phyloP scores from a whole-genome alignment of 2,329 filamentous ascomycete species.

The Sporothrix dimorphospora region DNA sequence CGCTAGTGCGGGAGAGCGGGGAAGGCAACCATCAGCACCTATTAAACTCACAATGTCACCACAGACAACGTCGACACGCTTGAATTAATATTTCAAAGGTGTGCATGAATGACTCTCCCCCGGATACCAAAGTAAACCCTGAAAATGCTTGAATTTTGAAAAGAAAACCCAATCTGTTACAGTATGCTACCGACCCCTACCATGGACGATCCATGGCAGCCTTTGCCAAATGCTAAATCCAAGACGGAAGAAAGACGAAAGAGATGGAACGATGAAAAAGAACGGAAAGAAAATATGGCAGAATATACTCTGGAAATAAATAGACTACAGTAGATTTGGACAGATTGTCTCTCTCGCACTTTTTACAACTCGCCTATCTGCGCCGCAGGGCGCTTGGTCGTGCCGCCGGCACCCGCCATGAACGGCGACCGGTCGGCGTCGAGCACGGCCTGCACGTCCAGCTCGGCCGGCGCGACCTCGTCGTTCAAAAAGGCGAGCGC shows the following conservation, averaged over 20 bases:
- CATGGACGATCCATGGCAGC: background rate
- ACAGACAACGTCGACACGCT: background rate
- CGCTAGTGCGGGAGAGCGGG: slow-evolving; percentile 2
- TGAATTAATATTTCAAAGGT: too few species aligned
- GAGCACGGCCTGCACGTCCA: slow-evolving; percentile 33
- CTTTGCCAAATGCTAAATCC: slow-evolving; percentile 1
- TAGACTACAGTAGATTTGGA: slow-evolving; percentile 8
- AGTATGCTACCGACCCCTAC: background rate
- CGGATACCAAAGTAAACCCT: background rate
- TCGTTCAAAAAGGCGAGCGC: slow-evolving; percentile 57
- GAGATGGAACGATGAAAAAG: background rate
- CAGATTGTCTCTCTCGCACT: background rate
- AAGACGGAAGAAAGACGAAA: background rate
- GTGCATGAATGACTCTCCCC: too few species aligned
- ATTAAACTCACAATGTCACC: background rate
- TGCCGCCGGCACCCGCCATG: background rate
- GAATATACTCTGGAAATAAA: background rate
- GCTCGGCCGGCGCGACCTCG: slow-evolving; percentile 32
- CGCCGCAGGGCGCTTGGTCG: background rate
- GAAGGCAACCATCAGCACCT: background rate
- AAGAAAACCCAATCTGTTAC: background rate
- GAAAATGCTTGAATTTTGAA: background rate
- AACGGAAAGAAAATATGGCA: background rate
- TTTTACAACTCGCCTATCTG: slow-evolving; percentile 30
- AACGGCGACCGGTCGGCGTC: slow-evolving; percentile 32